phyloP scores from a whole-genome alignment of 345 rosid genomes.

The Melastoma malabathricum region DNA sequence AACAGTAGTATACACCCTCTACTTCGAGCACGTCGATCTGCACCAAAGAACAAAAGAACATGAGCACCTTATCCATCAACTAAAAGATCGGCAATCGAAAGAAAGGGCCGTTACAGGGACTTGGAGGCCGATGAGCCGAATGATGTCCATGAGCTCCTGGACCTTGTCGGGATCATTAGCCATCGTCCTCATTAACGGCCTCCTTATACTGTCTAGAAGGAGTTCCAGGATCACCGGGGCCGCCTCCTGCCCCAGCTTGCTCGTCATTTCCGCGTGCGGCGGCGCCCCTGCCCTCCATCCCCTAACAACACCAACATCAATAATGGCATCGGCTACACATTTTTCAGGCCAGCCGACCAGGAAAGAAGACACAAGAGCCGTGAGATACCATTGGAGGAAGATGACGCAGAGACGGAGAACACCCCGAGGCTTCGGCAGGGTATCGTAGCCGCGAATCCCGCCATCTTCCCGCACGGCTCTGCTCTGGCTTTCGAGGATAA shows the following conservation, averaged over 20 bases:
- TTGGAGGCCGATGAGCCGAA: slow-evolving; percentile 69
- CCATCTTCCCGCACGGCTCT: slow-evolving; percentile 23
- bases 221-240: slow-evolving; percentile 70
- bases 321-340: background rate
- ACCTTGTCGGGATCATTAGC: slow-evolving; percentile 75
- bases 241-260: slow-evolving; percentile 17
- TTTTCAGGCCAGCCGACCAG: background rate
- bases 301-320: background rate
- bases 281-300: slow-evolving; percentile 2
- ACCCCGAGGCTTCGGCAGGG: slow-evolving; percentile 15
- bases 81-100: background rate
- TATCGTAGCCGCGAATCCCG: slow-evolving; percentile 21
- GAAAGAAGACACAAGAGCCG: background rate
- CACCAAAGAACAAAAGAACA: background rate
- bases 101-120: slow-evolving; percentile 41
- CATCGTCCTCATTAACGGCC: slow-evolving; percentile 80
- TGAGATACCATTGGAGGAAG: slow-evolving; percentile 47
- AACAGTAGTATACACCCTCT: slow-evolving; percentile 79
- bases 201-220: slow-evolving; percentile 60
- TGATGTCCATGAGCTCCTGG: slow-evolving; percentile 75
- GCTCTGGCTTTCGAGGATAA: background rate
- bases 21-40: slow-evolving; percentile 98
- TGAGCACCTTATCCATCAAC: background rate
- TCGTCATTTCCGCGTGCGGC: background rate
- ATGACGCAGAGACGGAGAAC: slow-evolving; percentile 52